Conservation (phyloP, 805 yeast species). For the Wickerhamiella azymoides region DNA sequence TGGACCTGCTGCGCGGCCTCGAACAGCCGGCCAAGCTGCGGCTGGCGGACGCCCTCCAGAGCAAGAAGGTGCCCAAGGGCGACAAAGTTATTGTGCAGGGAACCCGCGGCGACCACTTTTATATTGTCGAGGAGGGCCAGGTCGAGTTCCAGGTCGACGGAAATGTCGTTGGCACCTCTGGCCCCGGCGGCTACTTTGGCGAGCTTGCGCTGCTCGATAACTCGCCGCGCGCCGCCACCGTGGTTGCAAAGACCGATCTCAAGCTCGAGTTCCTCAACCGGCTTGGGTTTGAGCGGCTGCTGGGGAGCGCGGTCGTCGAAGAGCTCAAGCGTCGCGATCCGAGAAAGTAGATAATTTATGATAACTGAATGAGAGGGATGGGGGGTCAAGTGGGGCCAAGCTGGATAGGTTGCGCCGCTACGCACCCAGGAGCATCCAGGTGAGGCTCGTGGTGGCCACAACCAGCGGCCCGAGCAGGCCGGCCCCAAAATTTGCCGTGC, state of each 20-base stretch:
- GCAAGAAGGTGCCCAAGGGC: conserved; percentile 58
- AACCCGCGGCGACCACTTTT: conserved; percentile 65
- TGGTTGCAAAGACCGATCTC: conserved; percentile 56
- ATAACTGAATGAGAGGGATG: too few species aligned
- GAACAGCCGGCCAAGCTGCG: conserved; percentile 74
- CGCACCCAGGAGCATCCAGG: conserved; percentile 51
- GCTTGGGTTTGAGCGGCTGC: conserved; percentile 80
- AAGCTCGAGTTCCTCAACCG: conserved; percentile 88
- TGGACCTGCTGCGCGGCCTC: conserved; percentile 63
- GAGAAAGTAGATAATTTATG: conserved; percentile 5
- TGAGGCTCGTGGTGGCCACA: conserved; percentile 56
- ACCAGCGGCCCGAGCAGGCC: conserved; percentile 84
- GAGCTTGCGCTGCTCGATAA: conserved; percentile 89
- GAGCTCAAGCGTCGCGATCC: conserved; percentile 81
- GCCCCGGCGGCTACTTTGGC: conserved; percentile 88
- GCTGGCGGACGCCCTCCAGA: conserved; percentile 85
- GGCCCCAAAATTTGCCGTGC: conserved; percentile 70
- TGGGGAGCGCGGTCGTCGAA: conserved; percentile 81
- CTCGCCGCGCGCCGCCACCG: conserved; percentile 88
- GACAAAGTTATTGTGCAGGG: conserved; percentile 73
- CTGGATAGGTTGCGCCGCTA: too few species aligned
- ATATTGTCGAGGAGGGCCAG: conserved; percentile 63
- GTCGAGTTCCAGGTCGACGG: conserved; percentile 58
- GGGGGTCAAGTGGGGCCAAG: too few species aligned
- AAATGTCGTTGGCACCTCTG: conserved; percentile 40